These are phyloP conservation scores for Lagenaria siceraria DNA, from an alignment of 306 rosid species.

Conservation along the genomic window DNA sequence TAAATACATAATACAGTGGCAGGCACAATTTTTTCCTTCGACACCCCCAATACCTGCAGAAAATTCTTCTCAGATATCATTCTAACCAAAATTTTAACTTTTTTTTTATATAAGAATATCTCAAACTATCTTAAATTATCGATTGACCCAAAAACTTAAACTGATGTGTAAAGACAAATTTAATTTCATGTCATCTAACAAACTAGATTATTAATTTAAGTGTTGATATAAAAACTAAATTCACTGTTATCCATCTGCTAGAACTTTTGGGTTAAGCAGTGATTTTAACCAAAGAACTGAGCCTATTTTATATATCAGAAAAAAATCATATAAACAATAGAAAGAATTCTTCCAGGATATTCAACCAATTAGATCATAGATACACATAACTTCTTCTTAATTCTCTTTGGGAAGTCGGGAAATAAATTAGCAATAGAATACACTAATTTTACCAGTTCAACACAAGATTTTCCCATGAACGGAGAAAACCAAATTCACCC, in stretches of 20 bases:
- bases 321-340: background rate
- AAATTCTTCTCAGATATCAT: background rate
- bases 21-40: background rate
- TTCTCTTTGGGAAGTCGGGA: background rate
- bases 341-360: background rate
- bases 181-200: no score
- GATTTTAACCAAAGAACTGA: background rate
- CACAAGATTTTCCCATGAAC: background rate
- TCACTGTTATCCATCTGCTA: background rate
- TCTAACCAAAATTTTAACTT: background rate
- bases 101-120: no score
- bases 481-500: background rate
- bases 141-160: no score
- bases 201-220: no score
- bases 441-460: background rate
- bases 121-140: no score
- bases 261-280: background rate
- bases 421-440: background rate
- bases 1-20: background rate
- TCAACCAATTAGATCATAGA: background rate
- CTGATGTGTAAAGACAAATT: no score
- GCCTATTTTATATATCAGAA: background rate
- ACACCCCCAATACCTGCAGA: background rate
- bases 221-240: background rate
- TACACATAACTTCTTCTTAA: background rate